Conservation (phyloP, 495 filamentous ascomycete species). For the Viridothelium virens region DNA sequence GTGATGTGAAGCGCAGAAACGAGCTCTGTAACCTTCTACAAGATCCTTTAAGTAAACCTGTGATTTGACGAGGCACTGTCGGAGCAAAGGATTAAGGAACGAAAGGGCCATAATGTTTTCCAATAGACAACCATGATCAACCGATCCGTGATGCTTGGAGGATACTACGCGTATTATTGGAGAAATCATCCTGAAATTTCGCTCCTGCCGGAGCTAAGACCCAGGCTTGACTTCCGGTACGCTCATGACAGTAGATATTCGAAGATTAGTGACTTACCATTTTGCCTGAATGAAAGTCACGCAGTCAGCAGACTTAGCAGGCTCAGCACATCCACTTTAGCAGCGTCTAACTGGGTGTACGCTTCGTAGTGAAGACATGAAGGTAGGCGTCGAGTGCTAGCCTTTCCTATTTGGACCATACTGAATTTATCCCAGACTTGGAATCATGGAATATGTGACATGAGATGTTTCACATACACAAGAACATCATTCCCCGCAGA, state of each 20-base stretch:
- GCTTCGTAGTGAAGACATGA: no score
- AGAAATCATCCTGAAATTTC: slow-evolving; percentile 1
- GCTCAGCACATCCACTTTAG: no score
- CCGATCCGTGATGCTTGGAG: neutral
- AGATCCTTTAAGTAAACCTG: neutral
- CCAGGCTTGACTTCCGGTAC: no score
- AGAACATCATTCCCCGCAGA: neutral
- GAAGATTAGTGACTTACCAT: neutral
- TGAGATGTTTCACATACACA: neutral
- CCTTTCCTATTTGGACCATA: neutral
- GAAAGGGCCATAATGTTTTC: neutral
- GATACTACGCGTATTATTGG: neutral
- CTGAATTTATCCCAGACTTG: neutral
- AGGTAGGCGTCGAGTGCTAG: no score
- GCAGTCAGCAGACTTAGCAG: neutral
- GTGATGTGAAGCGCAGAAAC: neutral
- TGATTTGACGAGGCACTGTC: neutral
- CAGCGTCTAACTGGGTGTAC: no score
- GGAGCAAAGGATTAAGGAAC: neutral
- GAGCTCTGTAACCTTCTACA: no score
- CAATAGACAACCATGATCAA: neutral
- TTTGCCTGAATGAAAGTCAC: neutral
- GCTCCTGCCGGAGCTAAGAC: neutral
- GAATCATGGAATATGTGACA: neutral
- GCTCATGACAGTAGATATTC: no score